These are phyloP conservation scores for Citrus inodora DNA, from an alignment of 345 rosid genomes.

Conservation along the genomic window DNA sequence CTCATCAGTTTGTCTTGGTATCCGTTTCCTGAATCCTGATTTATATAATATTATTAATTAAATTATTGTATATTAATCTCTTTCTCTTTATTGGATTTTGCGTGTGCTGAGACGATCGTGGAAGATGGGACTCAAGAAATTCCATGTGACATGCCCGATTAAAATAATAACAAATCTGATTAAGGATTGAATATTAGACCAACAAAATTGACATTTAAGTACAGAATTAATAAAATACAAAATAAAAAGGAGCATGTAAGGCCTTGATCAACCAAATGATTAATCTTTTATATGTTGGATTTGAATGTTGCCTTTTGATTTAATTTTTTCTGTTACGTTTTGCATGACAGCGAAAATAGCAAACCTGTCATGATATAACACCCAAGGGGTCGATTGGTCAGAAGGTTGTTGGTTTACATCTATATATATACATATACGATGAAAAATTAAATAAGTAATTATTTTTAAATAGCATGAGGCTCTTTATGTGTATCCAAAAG, in stretches of 20 bases:
- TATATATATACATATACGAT: too few relatives aligned
- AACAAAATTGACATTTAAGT: constrained; percentile 11
- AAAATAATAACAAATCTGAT: not conserved
- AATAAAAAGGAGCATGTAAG: not conserved
- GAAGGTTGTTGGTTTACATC: too few relatives aligned
- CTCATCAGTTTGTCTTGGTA: not conserved
- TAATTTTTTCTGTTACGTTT: not conserved
- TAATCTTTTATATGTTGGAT: not conserved
- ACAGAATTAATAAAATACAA: not conserved
- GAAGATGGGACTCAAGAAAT: constrained; percentile 24
- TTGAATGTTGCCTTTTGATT: not conserved
- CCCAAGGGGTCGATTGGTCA: too few relatives aligned
- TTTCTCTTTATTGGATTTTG: constrained; percentile 11
- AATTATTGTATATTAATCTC: not conserved
- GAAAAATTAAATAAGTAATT: too few relatives aligned
- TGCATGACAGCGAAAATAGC: not conserved
- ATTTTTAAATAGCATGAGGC: too few relatives aligned
- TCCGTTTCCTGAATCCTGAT: constrained; percentile 6
- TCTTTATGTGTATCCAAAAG: too few relatives aligned
- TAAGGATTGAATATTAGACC: not conserved
- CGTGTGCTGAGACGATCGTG: constrained; percentile 21
- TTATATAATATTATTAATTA: not conserved
- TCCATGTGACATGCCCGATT: constrained; percentile 28
- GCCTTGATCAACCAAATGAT: not conserved
- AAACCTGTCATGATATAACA: too few relatives aligned